Conservation (phyloP, 2,329 filamentous ascomycete species). For the Raffaelea ambrosiae region DNA sequence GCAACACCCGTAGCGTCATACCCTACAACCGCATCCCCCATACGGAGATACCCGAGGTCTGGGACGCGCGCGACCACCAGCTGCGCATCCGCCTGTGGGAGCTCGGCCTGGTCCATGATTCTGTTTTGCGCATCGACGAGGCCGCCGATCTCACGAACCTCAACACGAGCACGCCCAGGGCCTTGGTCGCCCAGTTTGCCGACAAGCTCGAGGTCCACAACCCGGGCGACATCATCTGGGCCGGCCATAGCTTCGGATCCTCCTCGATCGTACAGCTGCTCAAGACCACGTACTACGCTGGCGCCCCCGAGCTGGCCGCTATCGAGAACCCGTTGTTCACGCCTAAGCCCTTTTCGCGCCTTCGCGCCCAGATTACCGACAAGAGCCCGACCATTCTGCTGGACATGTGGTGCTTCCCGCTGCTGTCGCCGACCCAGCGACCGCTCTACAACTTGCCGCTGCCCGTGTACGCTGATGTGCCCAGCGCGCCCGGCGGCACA, state of each 20-base stretch:
- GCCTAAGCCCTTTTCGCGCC: constrained; percentile 43
- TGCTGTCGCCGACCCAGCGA: constrained; percentile 52
- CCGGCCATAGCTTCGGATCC: constrained; percentile 75
- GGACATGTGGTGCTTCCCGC: constrained; percentile 73
- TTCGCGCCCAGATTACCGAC: constrained; percentile 60
- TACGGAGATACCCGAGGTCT: constrained; percentile 54
- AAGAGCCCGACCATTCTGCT: constrained; percentile 59
- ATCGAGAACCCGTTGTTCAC: constrained; percentile 52
- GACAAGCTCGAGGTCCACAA: constrained; percentile 57
- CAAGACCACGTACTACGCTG: constrained; percentile 67
- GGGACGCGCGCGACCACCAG: constrained; percentile 60
- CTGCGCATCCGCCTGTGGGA: constrained; percentile 73
- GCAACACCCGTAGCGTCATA: constrained; percentile 26
- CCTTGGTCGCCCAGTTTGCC: constrained; percentile 49
- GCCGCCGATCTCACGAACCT: constrained; percentile 43
- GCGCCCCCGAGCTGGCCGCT: constrained; percentile 31
- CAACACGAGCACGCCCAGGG: constrained; percentile 35
- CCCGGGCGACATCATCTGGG: constrained; percentile 66
- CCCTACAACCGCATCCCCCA: constrained; percentile 52
- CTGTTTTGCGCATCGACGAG: constrained; percentile 56
- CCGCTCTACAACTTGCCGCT: constrained; percentile 65
- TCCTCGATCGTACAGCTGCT: constrained; percentile 67
- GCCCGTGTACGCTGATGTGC: constrained; percentile 51
- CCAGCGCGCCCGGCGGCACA: constrained; percentile 42
- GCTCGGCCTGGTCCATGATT: constrained; percentile 61